phyloP scores from a whole-genome alignment of 2,329 filamentous ascomycete genomes.

The Cladophialophora yegresii region DNA sequence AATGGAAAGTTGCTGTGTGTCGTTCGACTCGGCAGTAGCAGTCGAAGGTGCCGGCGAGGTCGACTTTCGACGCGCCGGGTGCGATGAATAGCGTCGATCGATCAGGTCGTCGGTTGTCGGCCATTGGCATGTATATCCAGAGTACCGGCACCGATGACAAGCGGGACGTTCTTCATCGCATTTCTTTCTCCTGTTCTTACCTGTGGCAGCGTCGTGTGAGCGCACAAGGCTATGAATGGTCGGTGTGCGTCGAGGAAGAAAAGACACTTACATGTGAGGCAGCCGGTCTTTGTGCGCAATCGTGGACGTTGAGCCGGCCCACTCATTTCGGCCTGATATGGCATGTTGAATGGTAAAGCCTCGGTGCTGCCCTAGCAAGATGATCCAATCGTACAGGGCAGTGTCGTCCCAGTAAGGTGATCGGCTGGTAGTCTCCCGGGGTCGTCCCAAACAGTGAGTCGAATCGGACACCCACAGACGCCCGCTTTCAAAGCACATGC shows the following conservation, averaged over 20 bases:
- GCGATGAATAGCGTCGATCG: constrained; percentile 23
- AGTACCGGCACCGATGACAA: constrained; percentile 19
- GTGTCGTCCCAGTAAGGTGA: not conserved
- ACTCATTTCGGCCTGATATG: not conserved
- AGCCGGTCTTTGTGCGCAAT: constrained; percentile 28
- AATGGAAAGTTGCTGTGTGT: not conserved
- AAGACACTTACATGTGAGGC: constrained; percentile 23
- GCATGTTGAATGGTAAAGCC: not conserved
- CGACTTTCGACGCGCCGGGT: constrained; percentile 12
- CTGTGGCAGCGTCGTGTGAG: constrained; percentile 8
- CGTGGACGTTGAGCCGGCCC: not conserved
- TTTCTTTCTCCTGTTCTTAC: constrained; percentile 25
- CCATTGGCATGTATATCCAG: constrained; percentile 23
- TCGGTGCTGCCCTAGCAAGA: not conserved
- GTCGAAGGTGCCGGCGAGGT: not conserved
- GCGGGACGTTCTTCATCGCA: constrained; percentile 23
- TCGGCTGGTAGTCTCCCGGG: not conserved
- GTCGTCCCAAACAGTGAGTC: too few species aligned
- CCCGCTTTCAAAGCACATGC: too few species aligned
- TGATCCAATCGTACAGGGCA: not conserved
- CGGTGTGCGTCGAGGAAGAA: too few species aligned
- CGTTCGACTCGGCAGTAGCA: not conserved
- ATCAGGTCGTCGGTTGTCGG: constrained; percentile 24
- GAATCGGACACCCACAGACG: too few species aligned
- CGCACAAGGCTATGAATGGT: not conserved